Evolutionary conservation across 768 basidiomycete genomes (phyloP).

Genomic region (Mycena alexandri): DNA sequence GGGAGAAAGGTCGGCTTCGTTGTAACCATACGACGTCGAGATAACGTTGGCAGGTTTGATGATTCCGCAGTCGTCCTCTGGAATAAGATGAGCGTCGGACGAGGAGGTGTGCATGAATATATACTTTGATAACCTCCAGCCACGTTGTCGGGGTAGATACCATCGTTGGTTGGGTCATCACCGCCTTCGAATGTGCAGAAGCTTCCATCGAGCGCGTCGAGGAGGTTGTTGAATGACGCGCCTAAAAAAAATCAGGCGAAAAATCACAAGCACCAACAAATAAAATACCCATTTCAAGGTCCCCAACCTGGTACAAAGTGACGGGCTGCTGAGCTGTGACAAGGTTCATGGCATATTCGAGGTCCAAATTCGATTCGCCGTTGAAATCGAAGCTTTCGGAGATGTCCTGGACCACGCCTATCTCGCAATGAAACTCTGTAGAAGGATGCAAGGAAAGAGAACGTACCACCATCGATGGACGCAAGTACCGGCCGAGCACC

Average conservation of each 20-base stretch:
- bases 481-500: slow-evolving; percentile 48
- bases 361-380: slow-evolving; percentile 70
- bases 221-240: slow-evolving; percentile 62
- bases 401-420: slow-evolving; percentile 60
- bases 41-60: slow-evolving; percentile 57
- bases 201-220: slow-evolving; percentile 60
- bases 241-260: slow-evolving; percentile 41
- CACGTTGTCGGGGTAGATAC: slow-evolving; percentile 48
- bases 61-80: slow-evolving; percentile 52
- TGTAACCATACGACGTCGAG: slow-evolving; percentile 58
- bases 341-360: slow-evolving; percentile 67
- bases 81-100: neutral
- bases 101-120: neutral
- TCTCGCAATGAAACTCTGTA: slow-evolving; percentile 4
- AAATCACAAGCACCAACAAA: neutral
- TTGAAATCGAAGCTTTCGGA: slow-evolving; percentile 58
- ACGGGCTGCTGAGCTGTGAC: slow-evolving; percentile 55
- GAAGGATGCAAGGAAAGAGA: neutral
- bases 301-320: slow-evolving; percentile 60
- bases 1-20: slow-evolving; percentile 55
- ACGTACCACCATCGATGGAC: slow-evolving; percentile 60
- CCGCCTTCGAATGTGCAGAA: slow-evolving; percentile 61
- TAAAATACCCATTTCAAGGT: slow-evolving; percentile 52
- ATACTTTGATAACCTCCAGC: slow-evolving; percentile 50
- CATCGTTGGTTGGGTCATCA: slow-evolving; percentile 54